phyloP scores from a whole-genome alignment of 805 yeast genomes.

The Debaryomyces tyrocola region DNA sequence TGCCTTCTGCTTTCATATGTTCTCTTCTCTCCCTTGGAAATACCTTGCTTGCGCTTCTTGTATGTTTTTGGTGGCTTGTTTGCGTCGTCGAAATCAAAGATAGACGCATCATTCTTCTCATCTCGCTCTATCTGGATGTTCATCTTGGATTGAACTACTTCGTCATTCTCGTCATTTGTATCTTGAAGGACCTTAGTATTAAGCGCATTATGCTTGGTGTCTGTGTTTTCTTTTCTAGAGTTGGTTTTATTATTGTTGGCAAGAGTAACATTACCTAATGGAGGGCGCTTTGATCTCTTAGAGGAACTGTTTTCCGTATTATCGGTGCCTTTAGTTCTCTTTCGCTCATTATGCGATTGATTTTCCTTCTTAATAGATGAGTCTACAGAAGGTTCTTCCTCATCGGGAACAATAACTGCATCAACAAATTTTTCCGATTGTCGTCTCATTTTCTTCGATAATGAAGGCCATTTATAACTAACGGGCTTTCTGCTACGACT shows the following conservation, averaged over 20 bases:
- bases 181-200: not conserved
- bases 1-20: slow-evolving; percentile 6
- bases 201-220: not conserved
- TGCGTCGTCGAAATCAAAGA: slow-evolving; percentile 41
- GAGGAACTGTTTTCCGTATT: slow-evolving; percentile 2
- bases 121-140: not conserved
- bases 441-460: slow-evolving; percentile 69
- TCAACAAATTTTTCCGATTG: slow-evolving; percentile 58
- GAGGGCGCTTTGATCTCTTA: slow-evolving; percentile 10
- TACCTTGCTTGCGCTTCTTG: not conserved
- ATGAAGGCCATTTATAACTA: slow-evolving; percentile 66
- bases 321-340: slow-evolving; percentile 1
- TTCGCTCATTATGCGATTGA: slow-evolving; percentile 2
- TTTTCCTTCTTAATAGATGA: slow-evolving; percentile 2
- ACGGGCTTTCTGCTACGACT: slow-evolving; percentile 58
- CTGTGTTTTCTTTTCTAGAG: not conserved
- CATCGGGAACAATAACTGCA: slow-evolving; percentile 46
- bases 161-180: not conserved
- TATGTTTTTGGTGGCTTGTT: slow-evolving; percentile 6
- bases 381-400: slow-evolving; percentile 7
- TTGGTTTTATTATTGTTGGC: slow-evolving; percentile 4
- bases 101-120: slow-evolving; percentile 25
- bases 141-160: not conserved
- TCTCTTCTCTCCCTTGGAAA: not conserved
- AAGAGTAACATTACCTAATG: slow-evolving; percentile 31